Base-by-base conservation (phyloP, 805 yeast species). In the Saccharomycopsis sp. region DNA sequence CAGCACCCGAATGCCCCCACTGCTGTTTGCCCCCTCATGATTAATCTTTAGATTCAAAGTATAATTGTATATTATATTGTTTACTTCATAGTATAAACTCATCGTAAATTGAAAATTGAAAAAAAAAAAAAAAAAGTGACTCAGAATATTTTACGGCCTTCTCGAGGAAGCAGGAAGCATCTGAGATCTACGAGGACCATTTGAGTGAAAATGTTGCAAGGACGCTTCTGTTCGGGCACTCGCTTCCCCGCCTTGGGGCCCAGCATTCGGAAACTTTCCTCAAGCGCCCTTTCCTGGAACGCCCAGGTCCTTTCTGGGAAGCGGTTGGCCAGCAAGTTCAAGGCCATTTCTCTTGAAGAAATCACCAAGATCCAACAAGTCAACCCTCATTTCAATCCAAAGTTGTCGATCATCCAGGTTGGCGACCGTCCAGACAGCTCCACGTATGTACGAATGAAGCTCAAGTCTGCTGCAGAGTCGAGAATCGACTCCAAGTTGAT, bases 351-450 rank as follows among this genome's bases (percentile, higher is more conserved):
- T 4, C 53, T 45, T 15, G 45, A 39, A 1, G 79, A 75, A 48
- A 71, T 81, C 46, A 55, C 56, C 16, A 52, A 56, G 9, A 54
- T 71, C 40, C 71, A 75, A 52, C 40, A 58, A 2, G 43, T 52
- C 38, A 59, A 65, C 48, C 63, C 73, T 5, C 51, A 57, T n/a
- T 85, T 85, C 64, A 64, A 69, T 46, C 96, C 97, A 6, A 69
- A 71, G 41, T 67, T 89, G 53, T 78, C 84, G 30, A 87, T 89
- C 52, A 68, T 89, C 46, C 97, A 89, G 63, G 94, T 89, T 25
- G 96, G 97, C 32, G 69, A 67, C 38, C 71, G 96, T 48, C 89
- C 89, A 22, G 98, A 89, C 58, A 84, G 95, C 2, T 73, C 84
- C 10, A 84, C 95, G 8, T 89, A 89, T 62, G 96, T 89, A 41